phyloP scores from a whole-genome alignment of 2,329 filamentous ascomycete species.

The Claviceps digitariae region DNA sequence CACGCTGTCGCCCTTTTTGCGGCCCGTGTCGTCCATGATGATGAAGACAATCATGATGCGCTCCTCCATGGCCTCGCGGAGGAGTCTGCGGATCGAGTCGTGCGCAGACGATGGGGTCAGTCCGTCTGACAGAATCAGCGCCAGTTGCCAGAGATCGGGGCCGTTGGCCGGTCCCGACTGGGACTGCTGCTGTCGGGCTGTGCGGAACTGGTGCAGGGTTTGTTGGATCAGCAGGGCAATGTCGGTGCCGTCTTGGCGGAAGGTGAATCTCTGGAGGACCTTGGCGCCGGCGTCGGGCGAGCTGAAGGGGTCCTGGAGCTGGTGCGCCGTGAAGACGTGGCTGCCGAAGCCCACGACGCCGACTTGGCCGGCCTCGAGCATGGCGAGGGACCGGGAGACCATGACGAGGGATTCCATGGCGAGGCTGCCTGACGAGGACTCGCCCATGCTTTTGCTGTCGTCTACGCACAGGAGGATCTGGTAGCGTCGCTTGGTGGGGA shows the following conservation, averaged over 20 bases:
- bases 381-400: slow-evolving; percentile 71
- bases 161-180: slow-evolving; percentile 12
- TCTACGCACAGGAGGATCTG: slow-evolving; percentile 97
- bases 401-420: slow-evolving; percentile 92
- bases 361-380: slow-evolving; percentile 93
- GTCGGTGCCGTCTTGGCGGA: slow-evolving; percentile 76
- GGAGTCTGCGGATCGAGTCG: slow-evolving; percentile 64
- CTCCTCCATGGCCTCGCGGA: slow-evolving; percentile 81
- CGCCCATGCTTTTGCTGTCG: slow-evolving; percentile 88
- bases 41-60: slow-evolving; percentile 98
- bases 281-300: slow-evolving; percentile 57
- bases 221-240: slow-evolving; percentile 64
- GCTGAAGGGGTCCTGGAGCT: slow-evolving; percentile 69
- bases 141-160: slow-evolving; percentile 84
- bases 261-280: slow-evolving; percentile 73
- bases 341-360: slow-evolving; percentile 81
- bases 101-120: slow-evolving; percentile 74
- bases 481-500: slow-evolving; percentile 87
- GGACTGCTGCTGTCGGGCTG: slow-evolving; percentile 52
- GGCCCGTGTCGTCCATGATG: slow-evolving; percentile 61
- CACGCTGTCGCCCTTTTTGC: slow-evolving; percentile 49
- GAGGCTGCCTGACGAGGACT: slow-evolving; percentile 59
- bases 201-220: slow-evolving; percentile 69
- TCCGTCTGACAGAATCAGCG: slow-evolving; percentile 86
- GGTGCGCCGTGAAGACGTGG: slow-evolving; percentile 71